phyloP scores from a whole-genome alignment of 78 protist genomes.

The Protostelium mycophagum region DNA sequence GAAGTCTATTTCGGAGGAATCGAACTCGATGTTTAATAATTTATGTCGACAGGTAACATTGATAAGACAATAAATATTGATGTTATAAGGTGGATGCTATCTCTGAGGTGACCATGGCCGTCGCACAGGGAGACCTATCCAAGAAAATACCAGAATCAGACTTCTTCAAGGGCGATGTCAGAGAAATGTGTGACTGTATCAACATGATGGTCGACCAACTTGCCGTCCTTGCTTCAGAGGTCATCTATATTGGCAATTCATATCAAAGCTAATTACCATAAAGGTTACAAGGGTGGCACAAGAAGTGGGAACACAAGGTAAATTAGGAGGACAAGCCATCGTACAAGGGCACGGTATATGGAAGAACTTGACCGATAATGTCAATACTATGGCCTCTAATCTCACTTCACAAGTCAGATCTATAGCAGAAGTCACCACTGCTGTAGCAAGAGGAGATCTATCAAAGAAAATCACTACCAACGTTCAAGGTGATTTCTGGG shows the following conservation, averaged over 20 bases:
- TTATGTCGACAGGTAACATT: constrained; percentile 49
- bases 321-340: constrained; percentile 52
- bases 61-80: constrained; percentile 29
- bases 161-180: constrained; percentile 42
- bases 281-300: constrained; percentile 34
- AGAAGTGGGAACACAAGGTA: constrained; percentile 60
- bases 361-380: constrained; percentile 43
- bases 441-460: constrained; percentile 52
- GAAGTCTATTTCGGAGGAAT: constrained; percentile 47
- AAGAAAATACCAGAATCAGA: constrained; percentile 30
- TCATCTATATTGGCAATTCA: no score
- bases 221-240: constrained; percentile 29
- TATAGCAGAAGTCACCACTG: constrained; percentile 48
- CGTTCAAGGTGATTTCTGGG: constrained; percentile 36
- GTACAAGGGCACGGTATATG: constrained; percentile 45
- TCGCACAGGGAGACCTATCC: constrained; percentile 52
- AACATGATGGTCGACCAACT: constrained; percentile 57
- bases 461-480: constrained; percentile 40
- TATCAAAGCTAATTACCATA: constrained; percentile 20
- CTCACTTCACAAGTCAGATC: constrained; percentile 47
- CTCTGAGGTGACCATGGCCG: constrained; percentile 51
- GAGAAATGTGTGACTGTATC: constrained; percentile 21
- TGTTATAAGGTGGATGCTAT: constrained; percentile 23
- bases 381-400: constrained; percentile 55
- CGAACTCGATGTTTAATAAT: constrained; percentile 53